Percentiles rank a stretch among this genome's conserved stretches.
Conservation (phyloP, 2,329 filamentous ascomycete species). For the Fusarium heterosporum region DNA sequence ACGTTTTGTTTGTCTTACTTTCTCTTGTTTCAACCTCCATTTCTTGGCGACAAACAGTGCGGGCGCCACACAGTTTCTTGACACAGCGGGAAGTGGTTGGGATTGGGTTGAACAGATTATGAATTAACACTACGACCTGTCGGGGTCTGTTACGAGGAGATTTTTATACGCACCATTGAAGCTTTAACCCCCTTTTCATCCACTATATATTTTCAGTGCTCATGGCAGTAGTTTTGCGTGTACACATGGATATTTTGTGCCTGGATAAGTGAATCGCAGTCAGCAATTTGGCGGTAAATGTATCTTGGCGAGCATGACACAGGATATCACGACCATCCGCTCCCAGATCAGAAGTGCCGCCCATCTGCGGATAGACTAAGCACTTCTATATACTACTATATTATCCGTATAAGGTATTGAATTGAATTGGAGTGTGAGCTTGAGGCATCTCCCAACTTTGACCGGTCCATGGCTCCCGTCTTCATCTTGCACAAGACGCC, state of each 20-base stretch:
- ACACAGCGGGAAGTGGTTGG: not conserved
- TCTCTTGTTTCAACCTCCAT: constrained; percentile 3
- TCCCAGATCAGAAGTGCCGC: not conserved
- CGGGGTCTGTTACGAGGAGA: not conserved
- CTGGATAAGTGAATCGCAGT: not conserved
- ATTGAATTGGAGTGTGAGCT: not conserved
- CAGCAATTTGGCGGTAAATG: not conserved
- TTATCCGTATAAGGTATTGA: not conserved
- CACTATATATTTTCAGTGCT: not conserved
- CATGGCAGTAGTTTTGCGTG: not conserved
- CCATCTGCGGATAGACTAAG: not conserved
- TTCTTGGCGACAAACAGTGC: not conserved
- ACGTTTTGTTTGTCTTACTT: not conserved
- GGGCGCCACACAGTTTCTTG: not conserved
- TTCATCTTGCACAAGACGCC: constrained; percentile 3
- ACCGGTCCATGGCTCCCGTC: constrained; percentile 12
- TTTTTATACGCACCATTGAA: not conserved
- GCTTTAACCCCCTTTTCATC: not conserved
- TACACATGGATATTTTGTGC: not conserved
- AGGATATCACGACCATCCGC: not conserved
- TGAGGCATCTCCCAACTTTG: constrained; percentile 4
- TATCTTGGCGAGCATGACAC: not conserved
- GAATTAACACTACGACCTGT: not conserved
- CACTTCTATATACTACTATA: no score
- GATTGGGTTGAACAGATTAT: not conserved